phyloP scores from a whole-genome alignment of 495 filamentous ascomycete genomes.

The Acidomyces sp. region DNA sequence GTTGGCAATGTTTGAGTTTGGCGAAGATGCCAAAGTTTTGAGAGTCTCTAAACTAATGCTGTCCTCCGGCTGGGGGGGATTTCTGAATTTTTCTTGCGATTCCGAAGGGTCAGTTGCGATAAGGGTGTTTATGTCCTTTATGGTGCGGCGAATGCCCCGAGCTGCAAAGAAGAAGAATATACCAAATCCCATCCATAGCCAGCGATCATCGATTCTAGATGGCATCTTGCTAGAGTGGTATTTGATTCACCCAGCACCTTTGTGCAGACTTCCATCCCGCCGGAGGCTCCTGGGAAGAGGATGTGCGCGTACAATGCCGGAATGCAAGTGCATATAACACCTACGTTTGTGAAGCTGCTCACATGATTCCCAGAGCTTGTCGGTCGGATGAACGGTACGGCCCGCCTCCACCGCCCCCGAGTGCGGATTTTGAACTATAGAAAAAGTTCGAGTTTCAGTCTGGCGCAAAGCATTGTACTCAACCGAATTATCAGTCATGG shows the following conservation, averaged over 20 bases:
- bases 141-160: constrained; percentile 19
- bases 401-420: background rate
- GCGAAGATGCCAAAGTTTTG: constrained; percentile 22
- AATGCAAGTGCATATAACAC: too few relatives aligned
- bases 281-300: too few relatives aligned
- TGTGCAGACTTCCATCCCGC: too few relatives aligned
- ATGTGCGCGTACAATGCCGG: too few relatives aligned
- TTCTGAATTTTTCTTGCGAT: background rate
- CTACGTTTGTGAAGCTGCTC: too few relatives aligned
- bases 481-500: constrained; percentile 42
- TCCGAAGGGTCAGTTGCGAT: constrained; percentile 6
- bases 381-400: too few relatives aligned
- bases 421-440: too few relatives aligned
- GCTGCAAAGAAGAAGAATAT: constrained; percentile 23
- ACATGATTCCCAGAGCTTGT: too few relatives aligned
- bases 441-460: constrained; percentile 8
- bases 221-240: constrained; percentile 22
- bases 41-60: constrained; percentile 23
- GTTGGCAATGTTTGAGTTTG: constrained; percentile 25
- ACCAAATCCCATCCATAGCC: constrained; percentile 29
- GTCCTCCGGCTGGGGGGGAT: background rate
- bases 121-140: constrained; percentile 20
- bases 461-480: constrained; percentile 2
- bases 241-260: too few relatives aligned
- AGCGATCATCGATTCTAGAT: constrained; percentile 24